Conservation (phyloP, 1,284 basidiomycete genomes). For the Pseudozyma pruni region DNA sequence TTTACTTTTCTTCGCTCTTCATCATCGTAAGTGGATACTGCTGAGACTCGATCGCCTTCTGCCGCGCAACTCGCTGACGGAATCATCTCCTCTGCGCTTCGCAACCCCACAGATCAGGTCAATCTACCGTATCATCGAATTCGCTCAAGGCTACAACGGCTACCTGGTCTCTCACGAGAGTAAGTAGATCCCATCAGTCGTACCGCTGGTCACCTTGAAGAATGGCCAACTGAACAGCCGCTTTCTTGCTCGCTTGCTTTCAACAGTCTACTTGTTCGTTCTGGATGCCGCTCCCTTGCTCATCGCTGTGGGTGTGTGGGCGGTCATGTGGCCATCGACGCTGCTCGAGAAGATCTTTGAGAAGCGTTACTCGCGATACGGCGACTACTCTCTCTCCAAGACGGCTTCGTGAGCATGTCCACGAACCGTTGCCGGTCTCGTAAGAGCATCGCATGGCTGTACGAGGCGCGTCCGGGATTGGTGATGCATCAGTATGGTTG, state of each 20-base stretch:
- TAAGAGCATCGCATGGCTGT: too few species aligned
- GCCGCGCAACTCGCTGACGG: too few species aligned
- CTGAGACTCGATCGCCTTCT: neutral
- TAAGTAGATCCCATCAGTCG: slow-evolving; percentile 4
- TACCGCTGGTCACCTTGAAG: too few species aligned
- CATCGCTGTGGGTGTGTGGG: slow-evolving; percentile 46
- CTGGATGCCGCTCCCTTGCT: slow-evolving; percentile 53
- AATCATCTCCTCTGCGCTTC: too few species aligned
- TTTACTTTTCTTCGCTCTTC: slow-evolving; percentile 36
- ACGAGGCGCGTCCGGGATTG: too few species aligned
- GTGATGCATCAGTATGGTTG: too few species aligned
- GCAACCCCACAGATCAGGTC: slow-evolving; percentile 46
- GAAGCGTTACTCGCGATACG: slow-evolving; percentile 7
- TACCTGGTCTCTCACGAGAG: slow-evolving; percentile 47
- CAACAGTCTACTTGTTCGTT: slow-evolving; percentile 43
- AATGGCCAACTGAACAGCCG: neutral
- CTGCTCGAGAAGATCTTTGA: slow-evolving; percentile 34
- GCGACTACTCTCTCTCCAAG: slow-evolving; percentile 7
- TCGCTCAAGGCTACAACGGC: slow-evolving; percentile 50
- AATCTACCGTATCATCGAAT: slow-evolving; percentile 53
- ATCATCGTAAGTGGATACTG: slow-evolving; percentile 35
- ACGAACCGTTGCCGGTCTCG: too few species aligned
- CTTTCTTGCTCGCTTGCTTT: neutral
- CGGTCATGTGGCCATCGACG: slow-evolving; percentile 42
- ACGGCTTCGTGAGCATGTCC: slow-evolving; percentile 6